Conservation (phyloP, 345 rosid species). For the Physaria fendleri region DNA sequence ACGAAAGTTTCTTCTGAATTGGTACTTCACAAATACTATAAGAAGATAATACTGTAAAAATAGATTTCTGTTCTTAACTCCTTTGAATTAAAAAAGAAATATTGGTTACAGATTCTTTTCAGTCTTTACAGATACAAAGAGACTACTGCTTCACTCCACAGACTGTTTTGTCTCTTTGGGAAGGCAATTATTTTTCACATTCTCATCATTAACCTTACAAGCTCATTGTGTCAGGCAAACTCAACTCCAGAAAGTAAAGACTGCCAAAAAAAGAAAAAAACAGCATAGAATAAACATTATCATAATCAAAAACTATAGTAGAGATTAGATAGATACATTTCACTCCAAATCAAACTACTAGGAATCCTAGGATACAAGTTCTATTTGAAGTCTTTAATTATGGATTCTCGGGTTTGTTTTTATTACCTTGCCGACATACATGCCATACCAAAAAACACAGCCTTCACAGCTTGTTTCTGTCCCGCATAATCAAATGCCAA, state of each 20-base stretch:
- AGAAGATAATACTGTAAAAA: background rate
- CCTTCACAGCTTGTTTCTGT: slow-evolving; percentile 96
- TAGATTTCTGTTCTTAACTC: slow-evolving; percentile 2
- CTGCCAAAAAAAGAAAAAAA: slow-evolving; percentile 33
- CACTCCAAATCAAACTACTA: background rate
- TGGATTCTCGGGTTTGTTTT: background rate
- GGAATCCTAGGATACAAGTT: background rate
- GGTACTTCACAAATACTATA: too few species aligned
- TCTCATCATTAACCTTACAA: slow-evolving; percentile 28
- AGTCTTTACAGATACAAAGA: slow-evolving; percentile 26
- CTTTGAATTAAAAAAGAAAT: background rate
- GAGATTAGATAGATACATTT: background rate
- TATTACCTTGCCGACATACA: slow-evolving; percentile 98
- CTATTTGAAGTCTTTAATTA: background rate
- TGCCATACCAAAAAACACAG: slow-evolving; percentile 95
- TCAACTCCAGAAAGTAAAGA: slow-evolving; percentile 74
- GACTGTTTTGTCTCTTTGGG: slow-evolving; percentile 9
- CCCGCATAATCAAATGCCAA: slow-evolving; percentile 98
- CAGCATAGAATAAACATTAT: slow-evolving; percentile 5
- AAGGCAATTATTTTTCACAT: slow-evolving; percentile 22
- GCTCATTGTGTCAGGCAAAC: slow-evolving; percentile 70
- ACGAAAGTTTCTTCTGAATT: too few species aligned
- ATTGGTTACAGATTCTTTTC: slow-evolving; percentile 19
- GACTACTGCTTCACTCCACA: slow-evolving; percentile 3
- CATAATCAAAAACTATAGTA: slow-evolving; percentile 1